Percentiles rank a stretch among this genome's conserved stretches.
These are phyloP conservation scores for Pugionium dolabratum DNA, from an alignment of 345 rosid species.

Conservation along the genomic window DNA sequence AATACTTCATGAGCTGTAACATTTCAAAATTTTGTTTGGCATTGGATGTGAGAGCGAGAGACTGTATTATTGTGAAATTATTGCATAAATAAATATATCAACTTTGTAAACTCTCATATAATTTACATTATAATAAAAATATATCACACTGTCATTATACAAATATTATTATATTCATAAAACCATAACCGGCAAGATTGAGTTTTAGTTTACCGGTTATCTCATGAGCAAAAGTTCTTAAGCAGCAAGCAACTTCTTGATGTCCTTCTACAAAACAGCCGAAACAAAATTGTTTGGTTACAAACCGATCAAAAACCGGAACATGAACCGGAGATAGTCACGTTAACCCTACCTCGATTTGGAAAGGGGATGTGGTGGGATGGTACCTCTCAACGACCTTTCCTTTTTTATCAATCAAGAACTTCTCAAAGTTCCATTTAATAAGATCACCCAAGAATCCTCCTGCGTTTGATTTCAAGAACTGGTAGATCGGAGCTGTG, in stretches of 20 bases:
- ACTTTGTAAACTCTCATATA: background rate
- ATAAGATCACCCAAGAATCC: slow-evolving; percentile 77
- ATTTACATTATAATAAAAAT: slow-evolving; percentile 14
- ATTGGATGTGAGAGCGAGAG: slow-evolving; percentile 24
- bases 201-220: slow-evolving; percentile 4
- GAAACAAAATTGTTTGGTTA: background rate
- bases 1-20: slow-evolving; percentile 22
- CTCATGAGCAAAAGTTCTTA: slow-evolving; percentile 21
- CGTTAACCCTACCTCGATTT: slow-evolving; percentile 65
- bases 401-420: slow-evolving; percentile 88
- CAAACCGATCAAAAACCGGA: slow-evolving; percentile 15
- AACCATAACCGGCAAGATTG: slow-evolving; percentile 6
- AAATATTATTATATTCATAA: slow-evolving; percentile 3
- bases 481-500: slow-evolving; percentile 87
- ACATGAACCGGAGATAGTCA: background rate
- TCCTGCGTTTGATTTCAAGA: slow-evolving; percentile 77
- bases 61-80: slow-evolving; percentile 19
- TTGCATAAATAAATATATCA: background rate
- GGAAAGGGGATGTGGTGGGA: slow-evolving; percentile 93
- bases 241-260: slow-evolving; percentile 38
- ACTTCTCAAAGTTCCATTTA: slow-evolving; percentile 98
- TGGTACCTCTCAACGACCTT: slow-evolving; percentile 85
- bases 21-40: slow-evolving; percentile 14
- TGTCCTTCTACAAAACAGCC: slow-evolving; percentile 35
- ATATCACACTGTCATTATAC: background rate